Conservation (phyloP, 257 asterid genomes). For the Ilex asprella region DNA sequence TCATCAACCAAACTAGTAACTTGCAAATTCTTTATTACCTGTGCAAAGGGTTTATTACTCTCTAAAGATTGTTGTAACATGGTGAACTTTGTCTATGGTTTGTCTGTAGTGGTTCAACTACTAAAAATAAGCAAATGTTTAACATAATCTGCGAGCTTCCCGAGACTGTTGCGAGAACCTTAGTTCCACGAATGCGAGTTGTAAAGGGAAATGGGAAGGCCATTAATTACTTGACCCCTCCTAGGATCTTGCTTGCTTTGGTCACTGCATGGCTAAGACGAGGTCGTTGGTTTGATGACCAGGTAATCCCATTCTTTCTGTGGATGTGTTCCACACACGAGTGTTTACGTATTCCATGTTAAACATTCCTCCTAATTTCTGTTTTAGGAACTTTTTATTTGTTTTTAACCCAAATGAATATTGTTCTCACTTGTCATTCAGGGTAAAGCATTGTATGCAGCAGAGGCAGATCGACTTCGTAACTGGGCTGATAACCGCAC, state of each 20-base stretch:
- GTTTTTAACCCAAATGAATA: neutral
- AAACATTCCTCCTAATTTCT: no score
- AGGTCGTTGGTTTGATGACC: constrained; percentile 95
- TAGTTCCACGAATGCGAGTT: constrained; percentile 93
- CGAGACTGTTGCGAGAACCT: constrained; percentile 93
- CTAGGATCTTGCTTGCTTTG: constrained; percentile 84
- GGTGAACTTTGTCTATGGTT: constrained; percentile 6
- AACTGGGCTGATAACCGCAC: constrained; percentile 98
- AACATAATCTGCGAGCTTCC: constrained; percentile 97
- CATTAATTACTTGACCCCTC: constrained; percentile 92
- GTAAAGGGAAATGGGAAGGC: constrained; percentile 98
- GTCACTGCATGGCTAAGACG: constrained; percentile 96
- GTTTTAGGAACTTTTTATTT: no score
- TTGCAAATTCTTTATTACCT: neutral
- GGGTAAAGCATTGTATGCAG: constrained; percentile 95
- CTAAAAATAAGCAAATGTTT: constrained; percentile 89
- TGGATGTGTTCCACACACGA: neutral
- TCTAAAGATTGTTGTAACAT: constrained; percentile 6
- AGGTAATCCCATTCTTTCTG: constrained; percentile 35
- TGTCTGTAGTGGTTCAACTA: constrained; percentile 78
- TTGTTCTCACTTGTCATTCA: constrained; percentile 12
- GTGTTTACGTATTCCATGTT: no score
- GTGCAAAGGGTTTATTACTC: neutral
- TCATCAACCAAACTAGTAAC: neutral
- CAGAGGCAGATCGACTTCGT: constrained; percentile 94